Evolutionary conservation across 176 grass and related monocot genomes (phyloP), one percentile per base, ranked within the genome.

Genomic region (Hordeum marinum): DNA sequence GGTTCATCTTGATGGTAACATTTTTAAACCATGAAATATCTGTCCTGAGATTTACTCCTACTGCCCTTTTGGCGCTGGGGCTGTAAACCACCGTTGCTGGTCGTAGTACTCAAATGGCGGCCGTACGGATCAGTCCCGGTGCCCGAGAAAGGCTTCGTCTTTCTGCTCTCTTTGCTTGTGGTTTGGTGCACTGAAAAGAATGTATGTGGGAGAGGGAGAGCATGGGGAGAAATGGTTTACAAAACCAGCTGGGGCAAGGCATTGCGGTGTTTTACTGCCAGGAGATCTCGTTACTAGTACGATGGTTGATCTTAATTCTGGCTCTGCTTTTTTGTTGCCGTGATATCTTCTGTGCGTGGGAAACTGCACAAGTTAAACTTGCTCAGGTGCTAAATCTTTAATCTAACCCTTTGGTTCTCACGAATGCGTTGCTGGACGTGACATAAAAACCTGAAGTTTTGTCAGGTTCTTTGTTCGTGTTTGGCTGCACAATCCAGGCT

Each of bases 171-270:
- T 84, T 80, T 87, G 80, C 84, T 83, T 87, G 60, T 87, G 80
- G 74, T 79, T 83, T 83, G 80, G 80, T 87, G 84, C 84, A 75
- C 75, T 80, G 84, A 87, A 84, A 87, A 90, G 89, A 75, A 68
- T 75, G 75, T 55, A 27, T n/a, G n/a, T n/a, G 37, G 74, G 60
- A 32, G 52, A 57, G 18, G 18, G 18, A 67, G 61, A 32, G 69
- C 62, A 84, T 91, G 89, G 76, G 85, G 54, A 60, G 29, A 91
- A 87, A 80, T 27, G 25, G 23, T 87, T 87, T 75, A 80, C 58
- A 87, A 87, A 80, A 83, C 84, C 40, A 59, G 71, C 79, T 80
- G 40, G 76, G 76, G 27, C 61, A 84, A 76, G 55, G 46, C 61
- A 63, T 63, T 63, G 52, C 43, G 63, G 18, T 76, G 70, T 80